Evolutionary conservation across 208 protist species (phyloP).

Genomic region (Leishmania martiniquensis): DNA sequence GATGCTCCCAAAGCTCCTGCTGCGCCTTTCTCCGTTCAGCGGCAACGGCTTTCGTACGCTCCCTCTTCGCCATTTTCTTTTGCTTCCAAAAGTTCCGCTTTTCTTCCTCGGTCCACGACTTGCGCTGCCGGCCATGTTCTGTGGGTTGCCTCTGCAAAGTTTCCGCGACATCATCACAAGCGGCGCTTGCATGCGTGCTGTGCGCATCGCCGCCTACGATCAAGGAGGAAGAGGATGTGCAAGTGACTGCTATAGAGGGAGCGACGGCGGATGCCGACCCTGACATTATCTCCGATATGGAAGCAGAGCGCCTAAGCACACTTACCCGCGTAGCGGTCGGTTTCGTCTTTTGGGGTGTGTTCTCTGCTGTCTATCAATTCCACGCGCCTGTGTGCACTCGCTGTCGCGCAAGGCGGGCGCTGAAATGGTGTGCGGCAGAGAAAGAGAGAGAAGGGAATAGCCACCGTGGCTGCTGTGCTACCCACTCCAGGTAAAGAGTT

Average conservation of each 20-base stretch:
- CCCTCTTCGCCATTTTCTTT: slow-evolving; percentile 58
- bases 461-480: background rate
- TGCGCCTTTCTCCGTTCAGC: slow-evolving; percentile 37
- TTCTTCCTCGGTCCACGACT: slow-evolving; percentile 61
- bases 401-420: background rate
- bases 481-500: background rate
- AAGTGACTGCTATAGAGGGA: background rate
- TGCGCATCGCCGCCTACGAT: background rate
- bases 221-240: background rate
- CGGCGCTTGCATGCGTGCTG: background rate
- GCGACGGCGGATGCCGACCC: background rate
- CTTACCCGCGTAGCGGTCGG: background rate
- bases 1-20: slow-evolving; percentile 56
- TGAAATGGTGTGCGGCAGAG: background rate
- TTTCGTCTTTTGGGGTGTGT: too few relatives aligned
- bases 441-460: too few relatives aligned
- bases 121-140: slow-evolving; percentile 41
- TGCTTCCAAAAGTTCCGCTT: slow-evolving; percentile 58
- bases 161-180: background rate
- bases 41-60: slow-evolving; percentile 32
- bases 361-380: background rate
- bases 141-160: background rate
- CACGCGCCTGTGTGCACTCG: background rate
- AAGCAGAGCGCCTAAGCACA: background rate
- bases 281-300: background rate